Evolutionary conservation across 208 protist species (phyloP).

Genomic region (Sergeia podlipaevii): DNA sequence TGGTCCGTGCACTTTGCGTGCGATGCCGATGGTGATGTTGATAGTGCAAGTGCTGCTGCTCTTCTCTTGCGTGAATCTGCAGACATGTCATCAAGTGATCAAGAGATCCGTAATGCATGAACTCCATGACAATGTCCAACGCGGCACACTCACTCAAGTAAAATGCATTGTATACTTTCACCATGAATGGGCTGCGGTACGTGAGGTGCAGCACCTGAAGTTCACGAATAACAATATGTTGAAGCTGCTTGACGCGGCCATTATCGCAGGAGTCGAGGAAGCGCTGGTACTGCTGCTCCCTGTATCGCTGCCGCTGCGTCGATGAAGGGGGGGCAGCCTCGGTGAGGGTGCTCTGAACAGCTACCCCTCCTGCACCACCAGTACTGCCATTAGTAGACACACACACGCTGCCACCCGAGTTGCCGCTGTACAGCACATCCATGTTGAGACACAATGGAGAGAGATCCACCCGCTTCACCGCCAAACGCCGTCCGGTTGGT

Average conservation of each 20-base stretch:
- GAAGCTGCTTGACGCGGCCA: conserved; percentile 46
- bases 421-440: neutral
- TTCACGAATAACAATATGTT: conserved; percentile 72
- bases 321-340: neutral
- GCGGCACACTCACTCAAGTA: conserved; percentile 40
- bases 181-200: conserved; percentile 86
- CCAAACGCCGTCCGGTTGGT: conserved; percentile 55
- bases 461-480: conserved; percentile 83
- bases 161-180: conserved; percentile 91
- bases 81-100: conserved; percentile 40
- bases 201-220: conserved; percentile 83
- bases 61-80: conserved; percentile 31
- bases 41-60: conserved; percentile 22
- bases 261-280: neutral
- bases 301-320: neutral
- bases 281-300: neutral
- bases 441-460: conserved; percentile 44
- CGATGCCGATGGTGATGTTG: neutral
- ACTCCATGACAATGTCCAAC: conserved; percentile 89
- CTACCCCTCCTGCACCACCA: neutral
- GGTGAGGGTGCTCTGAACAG: neutral
- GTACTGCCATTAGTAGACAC: neutral
- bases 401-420: neutral
- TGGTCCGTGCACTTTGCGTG: no score
- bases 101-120: conserved; percentile 86